Base-by-base conservation (phyloP, 139 green algal species). In the Monoraphidium neglectum region DNA sequence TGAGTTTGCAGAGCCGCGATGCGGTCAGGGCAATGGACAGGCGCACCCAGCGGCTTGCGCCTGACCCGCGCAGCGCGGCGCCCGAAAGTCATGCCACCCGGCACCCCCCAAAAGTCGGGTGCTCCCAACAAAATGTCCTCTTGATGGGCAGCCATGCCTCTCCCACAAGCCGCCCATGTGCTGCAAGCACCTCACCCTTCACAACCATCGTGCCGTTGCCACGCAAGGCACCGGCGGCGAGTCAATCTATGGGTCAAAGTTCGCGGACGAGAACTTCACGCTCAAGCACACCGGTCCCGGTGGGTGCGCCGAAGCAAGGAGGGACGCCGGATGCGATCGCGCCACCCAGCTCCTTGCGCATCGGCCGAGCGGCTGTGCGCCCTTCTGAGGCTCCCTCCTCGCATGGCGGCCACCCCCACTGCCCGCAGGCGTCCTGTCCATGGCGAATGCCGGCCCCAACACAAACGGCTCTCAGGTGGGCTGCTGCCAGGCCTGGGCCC, bases 361-460 rank as follows among this genome's bases (percentile, higher is more conserved):
- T n/a, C n/a, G n/a, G n/a, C n/a, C n/a, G n/a, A n/a, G n/a, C n/a
- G n/a, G n/a, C n/a, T n/a, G n/a, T n/a, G n/a, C n/a, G n/a, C n/a
- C n/a, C n/a, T n/a, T n/a, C n/a, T n/a, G n/a, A n/a, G n/a, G n/a
- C n/a, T n/a, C n/a, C n/a, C n/a, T n/a, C n/a, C n/a, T n/a, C n/a
- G n/a, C n/a, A n/a, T n/a, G n/a, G n/a, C 28, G 12, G 12, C 12
- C 18, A 13, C 64, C 46, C 30, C n/a, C n/a, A n/a, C n/a, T n/a
- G n/a, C n/a, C 6, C 43, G 28, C 83, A 80, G 87, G 87, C 49
- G 68, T 88, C 23, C 81, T 93, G 70, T 93, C 85, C 61, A 97
- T 97, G 92, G 92, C 92, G 40, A 96, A 96, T 72, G 89, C 88
- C 26, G 91, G 92, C 28, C 85, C 89, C 35, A 89, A 93, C 84